Evolutionary conservation across 306 rosid genomes (phyloP).

Genomic region (Sindora glabra): DNA sequence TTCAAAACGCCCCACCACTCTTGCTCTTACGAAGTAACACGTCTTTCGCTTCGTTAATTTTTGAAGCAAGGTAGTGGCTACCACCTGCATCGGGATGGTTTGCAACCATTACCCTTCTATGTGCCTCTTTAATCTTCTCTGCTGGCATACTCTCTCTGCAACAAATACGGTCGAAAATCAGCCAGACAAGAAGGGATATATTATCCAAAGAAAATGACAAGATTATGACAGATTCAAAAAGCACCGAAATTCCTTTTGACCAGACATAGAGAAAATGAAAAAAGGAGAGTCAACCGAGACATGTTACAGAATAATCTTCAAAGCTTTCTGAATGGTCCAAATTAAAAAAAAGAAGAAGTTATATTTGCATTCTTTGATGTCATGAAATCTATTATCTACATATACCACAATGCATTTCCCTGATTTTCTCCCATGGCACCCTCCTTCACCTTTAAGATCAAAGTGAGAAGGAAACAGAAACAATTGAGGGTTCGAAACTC

Average conservation of each 20-base stretch:
- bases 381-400: background rate
- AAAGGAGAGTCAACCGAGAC: too few relatives aligned
- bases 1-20: conserved; percentile 65
- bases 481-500: background rate
- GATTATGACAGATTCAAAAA: background rate
- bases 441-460: background rate
- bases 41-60: conserved; percentile 89
- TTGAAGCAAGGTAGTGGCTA: conserved; percentile 91
- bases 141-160: conserved; percentile 51
- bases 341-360: background rate
- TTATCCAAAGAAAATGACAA: background rate
- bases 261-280: background rate
- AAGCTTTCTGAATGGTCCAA: background rate
- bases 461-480: background rate
- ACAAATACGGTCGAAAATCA: conserved; percentile 5
- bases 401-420: background rate
- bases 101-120: conserved; percentile 91
- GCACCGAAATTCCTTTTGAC: background rate
- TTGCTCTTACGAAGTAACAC: conserved; percentile 54
- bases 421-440: background rate
- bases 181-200: background rate
- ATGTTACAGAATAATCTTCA: background rate
- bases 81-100: conserved; percentile 98
- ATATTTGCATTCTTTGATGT: background rate
- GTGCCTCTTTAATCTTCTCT: conserved; percentile 77